These are phyloP conservation scores for Cyphellophora attinorum DNA, from an alignment of 2,329 filamentous ascomycete species.

Conservation along the genomic window DNA sequence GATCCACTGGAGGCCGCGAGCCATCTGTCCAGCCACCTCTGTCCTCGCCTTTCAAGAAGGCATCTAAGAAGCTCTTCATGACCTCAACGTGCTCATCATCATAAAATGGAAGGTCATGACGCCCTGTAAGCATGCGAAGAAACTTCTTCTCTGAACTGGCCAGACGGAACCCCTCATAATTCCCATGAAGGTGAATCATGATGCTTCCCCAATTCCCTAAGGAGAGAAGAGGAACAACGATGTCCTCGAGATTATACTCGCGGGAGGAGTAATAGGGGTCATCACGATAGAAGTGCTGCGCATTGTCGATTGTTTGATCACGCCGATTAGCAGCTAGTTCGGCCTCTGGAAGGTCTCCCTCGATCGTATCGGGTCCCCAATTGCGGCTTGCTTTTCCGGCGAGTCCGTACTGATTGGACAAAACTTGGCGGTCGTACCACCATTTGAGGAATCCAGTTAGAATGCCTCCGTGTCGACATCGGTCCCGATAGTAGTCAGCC, in stretches of 20 bases:
- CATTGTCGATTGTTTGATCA: slow-evolving; percentile 35
- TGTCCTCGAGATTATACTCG: slow-evolving; percentile 55
- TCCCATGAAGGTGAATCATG: slow-evolving; percentile 56
- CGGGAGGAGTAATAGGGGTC: slow-evolving; percentile 54
- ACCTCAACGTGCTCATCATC: slow-evolving; percentile 59
- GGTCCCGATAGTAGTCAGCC: slow-evolving; percentile 48
- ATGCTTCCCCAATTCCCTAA: slow-evolving; percentile 66
- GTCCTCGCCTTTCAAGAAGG: slow-evolving; percentile 61
- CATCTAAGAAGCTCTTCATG: slow-evolving; percentile 58
- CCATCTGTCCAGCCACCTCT: slow-evolving; percentile 35
- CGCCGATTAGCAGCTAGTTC: slow-evolving; percentile 26
- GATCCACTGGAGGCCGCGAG: slow-evolving; percentile 41
- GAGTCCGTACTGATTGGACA: slow-evolving; percentile 58
- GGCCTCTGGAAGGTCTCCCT: slow-evolving; percentile 26
- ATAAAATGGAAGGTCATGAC: slow-evolving; percentile 65
- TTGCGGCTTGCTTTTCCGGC: slow-evolving; percentile 40
- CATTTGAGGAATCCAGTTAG: slow-evolving; percentile 52
- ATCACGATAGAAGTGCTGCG: slow-evolving; percentile 47
- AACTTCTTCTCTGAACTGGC: slow-evolving; percentile 60
- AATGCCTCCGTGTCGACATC: slow-evolving; percentile 53
- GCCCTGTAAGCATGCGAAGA: slow-evolving; percentile 58
- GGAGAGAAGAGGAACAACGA: slow-evolving; percentile 55
- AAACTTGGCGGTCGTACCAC: slow-evolving; percentile 37
- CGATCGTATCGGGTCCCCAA: slow-evolving; percentile 39
- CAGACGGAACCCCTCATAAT: slow-evolving; percentile 52